Evolutionary conservation across 176 grass and related monocot genomes (phyloP).

Genomic region (Carex parvula): DNA sequence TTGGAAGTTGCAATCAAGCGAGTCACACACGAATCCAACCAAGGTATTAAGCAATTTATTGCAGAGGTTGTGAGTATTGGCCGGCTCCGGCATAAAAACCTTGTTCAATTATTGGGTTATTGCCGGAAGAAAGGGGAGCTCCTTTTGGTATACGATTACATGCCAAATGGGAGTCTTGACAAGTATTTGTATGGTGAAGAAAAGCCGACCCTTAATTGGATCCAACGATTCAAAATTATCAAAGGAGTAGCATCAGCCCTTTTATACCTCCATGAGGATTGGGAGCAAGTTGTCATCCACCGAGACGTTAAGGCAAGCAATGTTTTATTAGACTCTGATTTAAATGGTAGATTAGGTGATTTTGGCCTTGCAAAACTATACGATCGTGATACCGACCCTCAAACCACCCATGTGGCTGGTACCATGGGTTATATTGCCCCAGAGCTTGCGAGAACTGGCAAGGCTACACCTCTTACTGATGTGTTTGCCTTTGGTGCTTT

Average conservation of each 20-base stretch:
- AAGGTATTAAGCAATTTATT: constrained; percentile 68
- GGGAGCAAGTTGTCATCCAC: constrained; percentile 53
- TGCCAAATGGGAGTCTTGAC: constrained; percentile 61
- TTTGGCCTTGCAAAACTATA: constrained; percentile 61
- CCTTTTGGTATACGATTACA: constrained; percentile 64
- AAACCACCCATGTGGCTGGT: constrained; percentile 45
- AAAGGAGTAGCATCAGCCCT: constrained; percentile 46
- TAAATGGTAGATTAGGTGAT: constrained; percentile 43
- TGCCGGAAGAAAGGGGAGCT: constrained; percentile 69
- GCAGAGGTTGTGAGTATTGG: constrained; percentile 67
- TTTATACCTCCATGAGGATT: constrained; percentile 56
- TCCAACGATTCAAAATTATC: constrained; percentile 49
- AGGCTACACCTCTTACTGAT: constrained; percentile 41
- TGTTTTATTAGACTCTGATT: constrained; percentile 43
- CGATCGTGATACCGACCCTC: constrained; percentile 39
- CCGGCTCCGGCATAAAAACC: constrained; percentile 63
- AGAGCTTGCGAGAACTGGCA: constrained; percentile 37
- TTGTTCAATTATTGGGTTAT: constrained; percentile 76
- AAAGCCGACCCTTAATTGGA: constrained; percentile 38
- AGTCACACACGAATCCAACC: constrained; percentile 57
- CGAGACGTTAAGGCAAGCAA: constrained; percentile 66
- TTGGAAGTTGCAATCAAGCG: constrained; percentile 62
- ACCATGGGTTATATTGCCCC: constrained; percentile 59
- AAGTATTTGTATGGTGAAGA: constrained; percentile 35
- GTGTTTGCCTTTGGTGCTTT: constrained; percentile 54